Conservation (phyloP, 306 rosid species). For the Lotus japonicus region DNA sequence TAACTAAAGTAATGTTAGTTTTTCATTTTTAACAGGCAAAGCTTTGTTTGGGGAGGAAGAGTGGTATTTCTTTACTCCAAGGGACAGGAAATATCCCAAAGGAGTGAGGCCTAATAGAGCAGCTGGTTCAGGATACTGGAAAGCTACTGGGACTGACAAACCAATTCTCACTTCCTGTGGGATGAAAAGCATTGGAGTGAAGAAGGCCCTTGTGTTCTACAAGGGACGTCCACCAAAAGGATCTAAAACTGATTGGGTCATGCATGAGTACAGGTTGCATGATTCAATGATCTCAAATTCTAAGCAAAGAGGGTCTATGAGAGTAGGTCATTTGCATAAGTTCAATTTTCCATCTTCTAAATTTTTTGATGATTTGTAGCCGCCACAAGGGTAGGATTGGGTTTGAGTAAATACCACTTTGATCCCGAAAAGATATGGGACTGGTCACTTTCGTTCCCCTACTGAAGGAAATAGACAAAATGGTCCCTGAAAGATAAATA, state of each 20-base stretch:
- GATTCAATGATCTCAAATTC: conserved; percentile 36
- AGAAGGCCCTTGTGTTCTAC: conserved; percentile 75
- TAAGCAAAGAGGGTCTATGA: conserved; percentile 47
- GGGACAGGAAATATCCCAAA: conserved; percentile 77
- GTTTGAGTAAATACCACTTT: too few species aligned
- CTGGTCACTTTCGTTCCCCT: too few species aligned
- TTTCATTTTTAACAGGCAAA: conserved; percentile 20
- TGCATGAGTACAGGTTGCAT: conserved; percentile 71
- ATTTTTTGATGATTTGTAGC: too few species aligned
- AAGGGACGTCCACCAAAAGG: conserved; percentile 73
- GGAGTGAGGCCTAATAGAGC: conserved; percentile 75
- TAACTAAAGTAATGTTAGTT: not conserved
- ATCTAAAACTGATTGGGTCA: conserved; percentile 66
- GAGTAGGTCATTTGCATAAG: conserved; percentile 45
- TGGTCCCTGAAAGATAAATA: too few species aligned
- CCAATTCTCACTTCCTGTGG: conserved; percentile 56
- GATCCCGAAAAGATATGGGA: too few species aligned
- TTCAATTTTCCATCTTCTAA: not conserved
- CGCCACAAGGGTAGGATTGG: too few species aligned
- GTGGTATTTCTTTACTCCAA: conserved; percentile 73
- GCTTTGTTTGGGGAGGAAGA: conserved; percentile 67
- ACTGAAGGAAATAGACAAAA: too few species aligned
- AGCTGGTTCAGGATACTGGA: conserved; percentile 74
- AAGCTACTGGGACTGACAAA: conserved; percentile 75
- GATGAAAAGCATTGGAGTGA: conserved; percentile 56